Percentiles rank a stretch among this genome's conserved stretches.
Conservation (phyloP, 164 flowering plant species). For the Stephania yunnanensis region DNA sequence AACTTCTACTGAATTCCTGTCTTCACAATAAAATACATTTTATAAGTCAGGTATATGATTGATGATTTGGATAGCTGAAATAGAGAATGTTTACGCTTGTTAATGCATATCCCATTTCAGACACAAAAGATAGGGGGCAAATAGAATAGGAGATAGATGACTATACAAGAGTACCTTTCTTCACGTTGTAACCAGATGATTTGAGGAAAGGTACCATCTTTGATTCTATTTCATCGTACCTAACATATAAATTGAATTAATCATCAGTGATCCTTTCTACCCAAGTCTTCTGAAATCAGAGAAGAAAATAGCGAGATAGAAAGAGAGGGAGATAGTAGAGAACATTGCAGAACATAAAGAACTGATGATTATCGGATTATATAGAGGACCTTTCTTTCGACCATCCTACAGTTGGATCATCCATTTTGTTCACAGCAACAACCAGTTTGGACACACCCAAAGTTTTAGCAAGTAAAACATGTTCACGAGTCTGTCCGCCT, state of each 20-base stretch:
- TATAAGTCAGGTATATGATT: no score
- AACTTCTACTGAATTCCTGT: no score
- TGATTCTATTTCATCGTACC: constrained; percentile 88
- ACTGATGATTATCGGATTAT: neutral
- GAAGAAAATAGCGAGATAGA: neutral
- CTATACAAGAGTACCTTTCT: constrained; percentile 61
- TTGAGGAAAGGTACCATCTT: constrained; percentile 85
- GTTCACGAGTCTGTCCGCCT: constrained; percentile 99
- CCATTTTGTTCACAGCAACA: constrained; percentile 97
- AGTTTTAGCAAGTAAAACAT: constrained; percentile 96
- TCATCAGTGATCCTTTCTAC: neutral
- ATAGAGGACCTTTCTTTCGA: constrained; percentile 63
- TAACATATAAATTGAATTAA: constrained; percentile 17
- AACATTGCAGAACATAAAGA: neutral
- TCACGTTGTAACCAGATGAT: constrained; percentile 87
- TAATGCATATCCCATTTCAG: no score
- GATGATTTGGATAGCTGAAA: no score
- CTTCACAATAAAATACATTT: no score
- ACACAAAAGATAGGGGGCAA: neutral
- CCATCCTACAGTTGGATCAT: constrained; percentile 95
- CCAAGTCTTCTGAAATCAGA: neutral
- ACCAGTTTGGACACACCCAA: constrained; percentile 91
- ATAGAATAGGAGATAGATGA: neutral
- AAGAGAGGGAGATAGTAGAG: neutral
- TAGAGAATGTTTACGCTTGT: no score